Evolutionary conservation across 352 stramenopile genomes (phyloP).

Genomic region (Globisporangium emineosum): DNA sequence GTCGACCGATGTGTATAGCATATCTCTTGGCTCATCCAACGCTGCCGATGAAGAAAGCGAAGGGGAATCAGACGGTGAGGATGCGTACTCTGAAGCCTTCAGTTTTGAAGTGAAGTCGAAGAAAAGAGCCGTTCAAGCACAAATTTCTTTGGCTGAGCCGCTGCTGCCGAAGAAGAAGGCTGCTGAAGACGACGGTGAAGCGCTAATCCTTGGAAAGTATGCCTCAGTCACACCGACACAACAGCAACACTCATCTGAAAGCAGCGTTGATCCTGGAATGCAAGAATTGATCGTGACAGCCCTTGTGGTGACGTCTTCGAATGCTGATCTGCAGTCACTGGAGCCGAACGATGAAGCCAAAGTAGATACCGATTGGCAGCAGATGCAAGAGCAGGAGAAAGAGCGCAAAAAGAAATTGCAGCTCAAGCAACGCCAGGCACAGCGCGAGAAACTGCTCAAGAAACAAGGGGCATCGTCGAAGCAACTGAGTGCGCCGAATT

Average conservation of each 20-base stretch:
- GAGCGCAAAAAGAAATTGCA: slow-evolving; percentile 66
- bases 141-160: too few relatives aligned
- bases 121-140: slow-evolving; percentile 10
- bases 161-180: neutral
- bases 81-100: slow-evolving; percentile 23
- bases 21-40: neutral
- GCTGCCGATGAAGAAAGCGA: slow-evolving; percentile 7
- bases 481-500: slow-evolving; percentile 8
- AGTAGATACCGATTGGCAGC: slow-evolving; percentile 64
- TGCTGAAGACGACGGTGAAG: slow-evolving; percentile 7
- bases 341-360: slow-evolving; percentile 18
- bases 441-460: slow-evolving; percentile 73
- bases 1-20: slow-evolving; percentile 9
- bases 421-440: slow-evolving; percentile 70
- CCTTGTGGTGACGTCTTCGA: neutral
- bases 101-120: slow-evolving; percentile 58
- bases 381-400: slow-evolving; percentile 71
- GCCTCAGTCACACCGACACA: neutral
- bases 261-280: neutral
- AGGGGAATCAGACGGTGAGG: slow-evolving; percentile 14
- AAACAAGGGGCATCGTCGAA: slow-evolving; percentile 38
- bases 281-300: neutral
- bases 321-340: neutral
- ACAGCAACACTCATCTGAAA: neutral
- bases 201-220: slow-evolving; percentile 12